Percentiles rank a stretch among this genome's conserved stretches.
Conservation (phyloP, 345 rosid species). For the Heritiera fomes region DNA sequence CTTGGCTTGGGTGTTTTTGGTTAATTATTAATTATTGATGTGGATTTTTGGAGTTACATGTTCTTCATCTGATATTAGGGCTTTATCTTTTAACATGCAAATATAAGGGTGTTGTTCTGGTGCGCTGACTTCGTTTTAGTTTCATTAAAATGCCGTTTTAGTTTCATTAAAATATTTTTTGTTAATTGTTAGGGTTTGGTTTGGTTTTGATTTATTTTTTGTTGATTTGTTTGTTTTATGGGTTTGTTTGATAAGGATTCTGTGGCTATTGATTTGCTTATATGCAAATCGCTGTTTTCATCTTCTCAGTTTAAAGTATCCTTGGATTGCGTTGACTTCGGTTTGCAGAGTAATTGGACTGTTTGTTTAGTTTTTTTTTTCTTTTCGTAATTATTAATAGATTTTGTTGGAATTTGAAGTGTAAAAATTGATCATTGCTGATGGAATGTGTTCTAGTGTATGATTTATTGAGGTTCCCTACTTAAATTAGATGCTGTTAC, state of each 20-base stretch:
- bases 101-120: too few species aligned
- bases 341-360: not conserved
- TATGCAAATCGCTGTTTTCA: not conserved
- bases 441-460: not conserved
- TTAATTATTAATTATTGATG: not conserved
- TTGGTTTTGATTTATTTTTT: not conserved
- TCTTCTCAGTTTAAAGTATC: not conserved
- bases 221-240: too few species aligned
- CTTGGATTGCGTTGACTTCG: not conserved
- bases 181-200: not conserved
- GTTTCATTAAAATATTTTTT: not conserved
- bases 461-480: not conserved
- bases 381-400: too few species aligned
- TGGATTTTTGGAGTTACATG: not conserved
- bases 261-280: not conserved
- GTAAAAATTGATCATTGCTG: not conserved
- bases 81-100: too few species aligned
- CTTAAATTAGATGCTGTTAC: not conserved
- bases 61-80: too few species aligned
- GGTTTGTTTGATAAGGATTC: not conserved
- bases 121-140: slow-evolving; percentile 24
- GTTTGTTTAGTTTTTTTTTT: too few species aligned
- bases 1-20: not conserved
- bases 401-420: not conserved
- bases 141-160: too few species aligned